Base-by-base conservation (phyloP, 1,139 yeast genomes). In the Kodamaea plutei region DNA sequence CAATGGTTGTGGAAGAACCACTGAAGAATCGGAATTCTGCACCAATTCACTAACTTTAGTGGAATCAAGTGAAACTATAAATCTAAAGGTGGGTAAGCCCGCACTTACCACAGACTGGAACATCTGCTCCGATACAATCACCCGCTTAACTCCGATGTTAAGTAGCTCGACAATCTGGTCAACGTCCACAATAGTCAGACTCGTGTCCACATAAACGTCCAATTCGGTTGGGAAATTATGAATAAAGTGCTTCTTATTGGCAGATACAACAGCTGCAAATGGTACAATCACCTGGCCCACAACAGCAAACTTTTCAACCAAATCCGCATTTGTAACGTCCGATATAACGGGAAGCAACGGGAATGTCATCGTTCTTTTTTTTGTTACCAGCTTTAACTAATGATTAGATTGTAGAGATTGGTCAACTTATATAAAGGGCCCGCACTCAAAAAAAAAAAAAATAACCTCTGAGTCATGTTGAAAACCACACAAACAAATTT, bases 21-120 rank as follows among this genome's bases (percentile, higher is more conserved):
- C 47, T 10, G 58, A 40, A 23, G 56, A 53, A 25, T 45, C 49
- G 8, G 50, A 39, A 10, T 43, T 38, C 26, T 47, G 30, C 21
- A 44, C 37, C 11, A 35, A 38, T 15, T 41, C 51, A 15, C 35
- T 29, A 7, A 34, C 36, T 9, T 32, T 33, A 6, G 8, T 18
- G 15, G 41, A 39, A 26, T 31, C 41, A 18, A 59, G 48, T 30
- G 61, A 56, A 27, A 74, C 61, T n/a, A 69, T 70, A 36, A 82
- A 62, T 42, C 88, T 64, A 20, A 69, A 64, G 17, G 68, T 58
- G 30, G 94, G 89, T 35, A 85, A 73, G 6, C 83, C 84, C 6
- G 72, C 58, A 3, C 56, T 65, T 2, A 52, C 49, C 12, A 73
- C 54, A 15, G 54, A 52, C 0, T 52, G 54, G 2, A 64, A 67